Conservation (phyloP, 2,329 filamentous ascomycete species). For the Drechslerella dactyloides region DNA sequence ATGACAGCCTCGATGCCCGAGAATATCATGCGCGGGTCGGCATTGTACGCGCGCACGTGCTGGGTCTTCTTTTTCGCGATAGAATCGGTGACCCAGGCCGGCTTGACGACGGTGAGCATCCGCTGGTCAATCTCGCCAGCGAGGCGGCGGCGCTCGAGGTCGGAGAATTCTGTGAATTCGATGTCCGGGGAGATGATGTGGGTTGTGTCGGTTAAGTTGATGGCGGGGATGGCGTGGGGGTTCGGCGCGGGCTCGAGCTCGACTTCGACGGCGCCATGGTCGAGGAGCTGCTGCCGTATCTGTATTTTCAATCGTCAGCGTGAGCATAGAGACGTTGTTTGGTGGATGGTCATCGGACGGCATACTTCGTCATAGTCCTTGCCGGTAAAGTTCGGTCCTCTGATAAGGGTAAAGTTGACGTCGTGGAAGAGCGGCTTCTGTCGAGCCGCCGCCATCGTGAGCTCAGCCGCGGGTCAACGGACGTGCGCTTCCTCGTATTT, state of each 20-base stretch:
- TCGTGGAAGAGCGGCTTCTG: conserved; percentile 42
- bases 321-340: too few species aligned
- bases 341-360: too few species aligned
- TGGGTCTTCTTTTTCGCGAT: conserved; percentile 72
- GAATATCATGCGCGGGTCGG: conserved; percentile 89
- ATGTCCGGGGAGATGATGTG: conserved; percentile 77
- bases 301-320: too few species aligned
- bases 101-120: conserved; percentile 83
- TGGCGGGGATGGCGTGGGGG: conserved; percentile 39
- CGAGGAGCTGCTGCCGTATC: conserved; percentile 58
- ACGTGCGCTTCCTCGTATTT: neutral
- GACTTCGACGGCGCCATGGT: conserved; percentile 57
- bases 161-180: conserved; percentile 87
- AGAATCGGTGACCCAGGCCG: conserved; percentile 77
- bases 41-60: conserved; percentile 82
- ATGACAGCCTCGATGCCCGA: conserved; percentile 82
- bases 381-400: conserved; percentile 41
- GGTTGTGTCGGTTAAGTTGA: conserved; percentile 62
- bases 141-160: conserved; percentile 68
- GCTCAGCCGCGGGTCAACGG: neutral
- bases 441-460: conserved; percentile 24
- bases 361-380: conserved; percentile 45
- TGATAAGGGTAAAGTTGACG: conserved; percentile 49
- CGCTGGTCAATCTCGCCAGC: conserved; percentile 47
- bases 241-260: conserved; percentile 50